phyloP scores from a whole-genome alignment of 2,329 filamentous ascomycete species.

The Botrytis fabae region DNA sequence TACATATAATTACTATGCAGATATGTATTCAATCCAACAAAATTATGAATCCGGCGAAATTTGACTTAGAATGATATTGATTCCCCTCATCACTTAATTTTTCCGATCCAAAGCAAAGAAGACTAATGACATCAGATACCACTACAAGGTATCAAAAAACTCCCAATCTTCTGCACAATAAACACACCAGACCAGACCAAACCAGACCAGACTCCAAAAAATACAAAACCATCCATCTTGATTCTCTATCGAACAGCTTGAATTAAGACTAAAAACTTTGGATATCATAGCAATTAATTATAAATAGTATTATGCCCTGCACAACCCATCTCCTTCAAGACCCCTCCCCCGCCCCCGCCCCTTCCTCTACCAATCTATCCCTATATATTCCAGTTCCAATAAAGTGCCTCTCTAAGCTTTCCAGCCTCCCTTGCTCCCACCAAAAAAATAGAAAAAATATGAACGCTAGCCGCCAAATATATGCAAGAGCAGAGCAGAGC shows the following conservation, averaged over 20 bases:
- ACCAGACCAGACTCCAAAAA: neutral
- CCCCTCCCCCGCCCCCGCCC: neutral
- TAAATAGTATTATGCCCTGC: neutral
- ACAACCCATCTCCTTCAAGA: neutral
- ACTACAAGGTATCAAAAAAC: neutral
- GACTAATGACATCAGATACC: too few species aligned
- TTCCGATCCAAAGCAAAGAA: neutral
- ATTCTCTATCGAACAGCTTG: neutral
- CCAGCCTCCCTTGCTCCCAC: neutral
- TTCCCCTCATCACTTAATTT: neutral
- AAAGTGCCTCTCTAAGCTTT: neutral
- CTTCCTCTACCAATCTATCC: neutral
- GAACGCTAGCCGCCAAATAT: neutral
- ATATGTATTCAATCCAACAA: neutral
- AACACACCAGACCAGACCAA: too few species aligned
- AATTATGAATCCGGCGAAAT: neutral
- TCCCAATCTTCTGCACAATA: too few species aligned
- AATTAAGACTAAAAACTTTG: neutral
- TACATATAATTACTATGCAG: too few species aligned
- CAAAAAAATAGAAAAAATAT: neutral
- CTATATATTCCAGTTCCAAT: neutral
- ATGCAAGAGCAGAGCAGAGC: conserved; percentile 2
- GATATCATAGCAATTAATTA: neutral
- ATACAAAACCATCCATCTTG: too few species aligned
- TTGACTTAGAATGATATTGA: neutral